Conservation (phyloP, 2,329 filamentous ascomycete species). For the Phyllosticta citrichinensis region DNA sequence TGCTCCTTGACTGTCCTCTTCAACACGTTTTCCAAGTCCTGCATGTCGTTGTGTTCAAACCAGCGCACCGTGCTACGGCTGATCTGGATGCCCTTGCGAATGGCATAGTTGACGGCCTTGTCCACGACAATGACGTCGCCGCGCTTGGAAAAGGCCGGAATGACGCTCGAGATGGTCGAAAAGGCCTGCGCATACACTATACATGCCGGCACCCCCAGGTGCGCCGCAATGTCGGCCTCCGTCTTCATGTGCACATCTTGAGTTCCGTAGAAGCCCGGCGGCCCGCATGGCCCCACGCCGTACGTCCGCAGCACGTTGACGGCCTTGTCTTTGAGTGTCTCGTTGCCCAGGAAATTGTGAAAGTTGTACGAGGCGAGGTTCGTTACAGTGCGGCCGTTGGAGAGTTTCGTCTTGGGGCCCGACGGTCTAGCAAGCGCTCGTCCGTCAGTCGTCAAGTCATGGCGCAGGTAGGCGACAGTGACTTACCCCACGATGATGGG, state of each 20-base stretch:
- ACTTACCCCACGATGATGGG: constrained; percentile 79
- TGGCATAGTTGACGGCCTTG: constrained; percentile 83
- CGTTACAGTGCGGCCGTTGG: constrained; percentile 78
- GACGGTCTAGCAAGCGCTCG: constrained; percentile 53
- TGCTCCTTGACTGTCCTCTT: constrained; percentile 81
- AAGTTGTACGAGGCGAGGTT: constrained; percentile 96
- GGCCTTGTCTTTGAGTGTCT: constrained; percentile 87
- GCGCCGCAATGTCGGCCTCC: constrained; percentile 84
- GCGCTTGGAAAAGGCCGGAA: constrained; percentile 92
- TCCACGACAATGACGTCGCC: constrained; percentile 97
- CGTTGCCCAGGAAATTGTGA: constrained; percentile 92
- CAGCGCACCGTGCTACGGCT: constrained; percentile 83
- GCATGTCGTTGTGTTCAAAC: constrained; percentile 95
- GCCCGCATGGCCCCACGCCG: constrained; percentile 91
- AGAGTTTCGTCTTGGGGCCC: constrained; percentile 79
- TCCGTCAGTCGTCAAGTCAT: background rate
- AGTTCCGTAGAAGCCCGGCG: constrained; percentile 95
- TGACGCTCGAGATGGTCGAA: constrained; percentile 92
- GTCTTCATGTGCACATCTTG: constrained; percentile 98
- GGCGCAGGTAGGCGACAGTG: background rate
- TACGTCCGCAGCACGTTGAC: constrained; percentile 91
- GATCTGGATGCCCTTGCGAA: constrained; percentile 89
- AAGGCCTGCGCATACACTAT: constrained; percentile 97
- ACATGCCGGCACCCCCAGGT: constrained; percentile 75
- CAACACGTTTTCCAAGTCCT: constrained; percentile 78